Conservation (phyloP, 495 filamentous ascomycete genomes). For the Aspergillus baeticus region DNA sequence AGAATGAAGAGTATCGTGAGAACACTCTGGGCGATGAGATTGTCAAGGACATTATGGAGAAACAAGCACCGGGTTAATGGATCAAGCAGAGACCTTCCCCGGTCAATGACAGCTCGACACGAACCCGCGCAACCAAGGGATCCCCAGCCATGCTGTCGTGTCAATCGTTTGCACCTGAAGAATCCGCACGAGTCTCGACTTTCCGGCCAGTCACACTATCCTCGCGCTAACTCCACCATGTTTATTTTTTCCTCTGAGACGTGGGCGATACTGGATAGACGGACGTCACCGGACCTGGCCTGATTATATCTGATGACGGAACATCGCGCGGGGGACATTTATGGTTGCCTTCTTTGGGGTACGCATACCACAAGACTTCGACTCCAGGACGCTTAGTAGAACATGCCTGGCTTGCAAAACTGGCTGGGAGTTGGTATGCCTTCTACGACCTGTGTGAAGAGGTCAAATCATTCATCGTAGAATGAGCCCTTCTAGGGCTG, state of each 20-base stretch:
- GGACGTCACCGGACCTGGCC: background rate
- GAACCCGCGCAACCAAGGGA: background rate
- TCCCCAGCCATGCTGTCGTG: slow-evolving; percentile 7
- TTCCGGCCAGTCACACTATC: slow-evolving; percentile 5
- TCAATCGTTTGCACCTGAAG: background rate
- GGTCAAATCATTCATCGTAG: too few species aligned
- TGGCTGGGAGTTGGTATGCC: too few species aligned
- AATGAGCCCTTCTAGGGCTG: too few species aligned
- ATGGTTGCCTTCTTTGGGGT: too few species aligned
- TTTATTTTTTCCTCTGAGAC: background rate
- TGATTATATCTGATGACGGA: background rate
- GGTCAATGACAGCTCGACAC: slow-evolving; percentile 4
- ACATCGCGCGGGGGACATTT: background rate
- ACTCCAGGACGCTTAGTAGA: too few species aligned
- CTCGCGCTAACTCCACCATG: slow-evolving; percentile 2
- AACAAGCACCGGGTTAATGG: background rate
- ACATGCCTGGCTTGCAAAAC: too few species aligned
- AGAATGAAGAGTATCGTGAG: too few species aligned
- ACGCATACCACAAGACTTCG: too few species aligned
- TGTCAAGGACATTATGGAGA: background rate
- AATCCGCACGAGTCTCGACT: background rate
- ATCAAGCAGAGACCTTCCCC: background rate
- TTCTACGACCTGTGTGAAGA: too few species aligned
- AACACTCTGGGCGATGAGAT: background rate
- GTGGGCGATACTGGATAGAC: background rate